Conservation (phyloP, 2,329 filamentous ascomycete genomes). For the Venturia aucupariae region DNA sequence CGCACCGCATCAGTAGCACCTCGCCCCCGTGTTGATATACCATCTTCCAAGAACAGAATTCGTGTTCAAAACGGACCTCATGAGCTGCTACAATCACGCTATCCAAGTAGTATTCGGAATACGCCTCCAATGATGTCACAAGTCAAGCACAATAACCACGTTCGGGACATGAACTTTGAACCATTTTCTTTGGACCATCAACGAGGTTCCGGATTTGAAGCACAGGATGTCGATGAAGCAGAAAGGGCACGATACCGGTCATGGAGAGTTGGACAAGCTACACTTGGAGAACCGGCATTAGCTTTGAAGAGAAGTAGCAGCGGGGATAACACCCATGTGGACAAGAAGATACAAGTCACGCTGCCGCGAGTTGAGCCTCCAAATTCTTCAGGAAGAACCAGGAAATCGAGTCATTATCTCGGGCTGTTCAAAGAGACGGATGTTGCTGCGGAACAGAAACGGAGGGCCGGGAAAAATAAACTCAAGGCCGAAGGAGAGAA, state of each 20-base stretch:
- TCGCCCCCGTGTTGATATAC: background rate
- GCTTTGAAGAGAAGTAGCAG: slow-evolving; percentile 31
- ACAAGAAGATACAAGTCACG: slow-evolving; percentile 56
- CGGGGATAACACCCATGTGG: slow-evolving; percentile 40
- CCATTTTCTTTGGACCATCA: slow-evolving; percentile 28
- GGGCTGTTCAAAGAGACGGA: slow-evolving; percentile 57
- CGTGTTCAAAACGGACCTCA: slow-evolving; percentile 15
- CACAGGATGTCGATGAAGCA: slow-evolving; percentile 23
- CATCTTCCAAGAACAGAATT: background rate
- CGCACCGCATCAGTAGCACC: background rate
- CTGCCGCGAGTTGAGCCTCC: slow-evolving; percentile 47
- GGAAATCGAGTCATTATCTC: slow-evolving; percentile 57
- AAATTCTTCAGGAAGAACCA: slow-evolving; percentile 46
- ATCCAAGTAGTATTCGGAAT: slow-evolving; percentile 18
- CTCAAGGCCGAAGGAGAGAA: slow-evolving; percentile 10
- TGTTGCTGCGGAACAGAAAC: slow-evolving; percentile 42
- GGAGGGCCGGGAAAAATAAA: slow-evolving; percentile 28
- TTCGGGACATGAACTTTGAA: slow-evolving; percentile 26
- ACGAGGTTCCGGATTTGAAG: slow-evolving; percentile 17
- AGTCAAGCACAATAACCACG: background rate
- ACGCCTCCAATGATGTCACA: slow-evolving; percentile 25
- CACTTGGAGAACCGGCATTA: slow-evolving; percentile 30
- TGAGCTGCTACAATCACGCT: slow-evolving; percentile 17
- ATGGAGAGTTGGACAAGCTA: slow-evolving; percentile 40
- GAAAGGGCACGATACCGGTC: slow-evolving; percentile 39